Percentiles rank a stretch among this genome's conserved stretches.
These are phyloP conservation scores for Fraxinus cuspidata DNA, from an alignment of 257 asterid genomes.

Conservation along the genomic window DNA sequence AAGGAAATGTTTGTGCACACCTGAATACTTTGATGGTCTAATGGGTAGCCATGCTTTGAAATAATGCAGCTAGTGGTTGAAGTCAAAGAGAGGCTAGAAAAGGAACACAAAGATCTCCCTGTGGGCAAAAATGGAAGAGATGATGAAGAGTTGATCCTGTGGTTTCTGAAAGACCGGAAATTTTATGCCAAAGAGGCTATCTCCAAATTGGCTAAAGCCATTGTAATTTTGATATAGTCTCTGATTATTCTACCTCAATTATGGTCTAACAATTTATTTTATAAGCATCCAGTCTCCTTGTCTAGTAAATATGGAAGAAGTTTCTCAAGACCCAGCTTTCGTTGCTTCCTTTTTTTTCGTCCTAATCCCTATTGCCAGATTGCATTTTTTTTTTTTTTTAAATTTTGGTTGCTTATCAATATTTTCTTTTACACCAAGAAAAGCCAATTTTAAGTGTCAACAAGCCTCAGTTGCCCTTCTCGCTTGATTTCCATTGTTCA, in stretches of 20 bases:
- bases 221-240: conserved; percentile 43
- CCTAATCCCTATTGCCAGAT: background rate
- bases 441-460: background rate
- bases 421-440: background rate
- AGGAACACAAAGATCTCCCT: conserved; percentile 62
- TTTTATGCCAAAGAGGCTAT: conserved; percentile 70
- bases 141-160: conserved; percentile 87
- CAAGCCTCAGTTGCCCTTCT: background rate
- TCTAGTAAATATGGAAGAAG: background rate
- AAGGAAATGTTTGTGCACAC: conserved; percentile 14
- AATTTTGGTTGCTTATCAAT: background rate
- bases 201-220: conserved; percentile 81
- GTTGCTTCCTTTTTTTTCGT: background rate
- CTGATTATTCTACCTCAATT: background rate
- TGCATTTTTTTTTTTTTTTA: background rate
- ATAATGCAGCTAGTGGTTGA: conserved; percentile 64
- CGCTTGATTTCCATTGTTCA: background rate
- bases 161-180: conserved; percentile 89
- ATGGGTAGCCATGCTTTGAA: conserved; percentile 14
- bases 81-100: conserved; percentile 82
- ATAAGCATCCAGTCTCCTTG: background rate
- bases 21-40: conserved; percentile 7
- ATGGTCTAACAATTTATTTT: background rate
- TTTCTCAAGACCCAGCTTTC: background rate
- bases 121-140: conserved; percentile 89